Conservation (phyloP, 2,329 filamentous ascomycete genomes). For the Stemphylium vesicarium region DNA sequence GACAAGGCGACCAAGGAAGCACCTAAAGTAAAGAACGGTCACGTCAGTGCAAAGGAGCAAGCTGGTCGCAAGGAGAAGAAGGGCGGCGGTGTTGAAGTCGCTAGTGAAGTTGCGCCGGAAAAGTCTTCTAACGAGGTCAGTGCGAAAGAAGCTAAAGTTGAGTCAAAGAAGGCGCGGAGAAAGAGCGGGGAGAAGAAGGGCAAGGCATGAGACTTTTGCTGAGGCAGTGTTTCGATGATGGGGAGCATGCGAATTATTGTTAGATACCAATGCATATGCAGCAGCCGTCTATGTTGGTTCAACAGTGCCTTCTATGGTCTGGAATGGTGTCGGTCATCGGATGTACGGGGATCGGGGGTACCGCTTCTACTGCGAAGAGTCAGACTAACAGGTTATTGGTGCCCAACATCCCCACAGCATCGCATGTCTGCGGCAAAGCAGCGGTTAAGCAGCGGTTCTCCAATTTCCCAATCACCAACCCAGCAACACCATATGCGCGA, state of each 20-base stretch:
- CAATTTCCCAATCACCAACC: no score
- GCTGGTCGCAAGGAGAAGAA: slow-evolving; percentile 20
- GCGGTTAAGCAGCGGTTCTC: no score
- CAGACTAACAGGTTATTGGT: no score
- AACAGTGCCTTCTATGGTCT: background rate
- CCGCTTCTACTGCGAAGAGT: no score
- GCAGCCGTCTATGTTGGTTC: background rate
- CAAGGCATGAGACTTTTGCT: slow-evolving; percentile 18
- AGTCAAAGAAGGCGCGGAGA: slow-evolving; percentile 25
- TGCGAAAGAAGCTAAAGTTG: slow-evolving; percentile 21
- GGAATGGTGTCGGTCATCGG: no score
- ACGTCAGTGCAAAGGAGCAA: slow-evolving; percentile 12
- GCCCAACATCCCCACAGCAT: no score
- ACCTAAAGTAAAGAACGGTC: slow-evolving; percentile 7
- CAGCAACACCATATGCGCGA: no score
- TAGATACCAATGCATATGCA: slow-evolving; percentile 5
- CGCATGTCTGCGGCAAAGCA: no score
- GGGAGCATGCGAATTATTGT: background rate
- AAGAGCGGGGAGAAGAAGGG: slow-evolving; percentile 30
- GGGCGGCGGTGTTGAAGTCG: slow-evolving; percentile 11
- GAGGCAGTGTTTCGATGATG: background rate
- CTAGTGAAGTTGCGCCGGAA: slow-evolving; percentile 3
- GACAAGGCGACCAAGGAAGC: slow-evolving; percentile 20
- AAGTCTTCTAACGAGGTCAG: slow-evolving; percentile 6
- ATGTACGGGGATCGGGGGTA: no score